phyloP scores from a whole-genome alignment of 257 asterid genomes.

The Jacaranda copaia region DNA sequence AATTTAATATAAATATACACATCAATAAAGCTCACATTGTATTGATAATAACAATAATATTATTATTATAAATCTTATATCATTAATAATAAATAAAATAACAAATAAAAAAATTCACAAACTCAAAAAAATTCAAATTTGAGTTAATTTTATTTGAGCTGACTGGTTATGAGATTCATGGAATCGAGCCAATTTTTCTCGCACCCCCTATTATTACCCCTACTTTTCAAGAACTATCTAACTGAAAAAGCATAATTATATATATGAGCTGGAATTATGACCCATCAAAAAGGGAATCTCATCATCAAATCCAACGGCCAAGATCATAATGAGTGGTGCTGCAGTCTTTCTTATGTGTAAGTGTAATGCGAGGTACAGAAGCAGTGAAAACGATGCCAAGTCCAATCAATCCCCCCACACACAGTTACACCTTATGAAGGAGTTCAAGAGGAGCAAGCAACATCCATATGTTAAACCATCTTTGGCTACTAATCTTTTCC shows the following conservation, averaged over 20 bases:
- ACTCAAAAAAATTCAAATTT: no score
- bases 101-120: no score
- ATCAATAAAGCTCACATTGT: no score
- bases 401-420: slow-evolving; percentile 35
- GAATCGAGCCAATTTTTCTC: neutral
- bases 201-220: slow-evolving; percentile 1
- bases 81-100: no score
- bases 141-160: no score
- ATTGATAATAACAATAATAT: no score
- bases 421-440: slow-evolving; percentile 25
- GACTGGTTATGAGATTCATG: no score
- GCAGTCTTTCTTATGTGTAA: no score
- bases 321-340: slow-evolving; percentile 19
- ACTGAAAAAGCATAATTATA: slow-evolving; percentile 34
- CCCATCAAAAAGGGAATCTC: slow-evolving; percentile 37
- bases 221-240: neutral
- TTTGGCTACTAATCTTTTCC: neutral
- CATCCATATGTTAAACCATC: slow-evolving; percentile 16
- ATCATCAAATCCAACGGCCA: slow-evolving; percentile 45
- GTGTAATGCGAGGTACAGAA: slow-evolving; percentile 13
- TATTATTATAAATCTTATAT: no score
- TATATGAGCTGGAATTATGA: slow-evolving; percentile 47
- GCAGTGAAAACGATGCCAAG: slow-evolving; percentile 36
- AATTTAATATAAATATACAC: no score
- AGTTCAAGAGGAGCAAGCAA: slow-evolving; percentile 39